These are phyloP conservation scores for Sarcomyxa edulis DNA, from an alignment of 768 basidiomycete species.

Conservation along the genomic window DNA sequence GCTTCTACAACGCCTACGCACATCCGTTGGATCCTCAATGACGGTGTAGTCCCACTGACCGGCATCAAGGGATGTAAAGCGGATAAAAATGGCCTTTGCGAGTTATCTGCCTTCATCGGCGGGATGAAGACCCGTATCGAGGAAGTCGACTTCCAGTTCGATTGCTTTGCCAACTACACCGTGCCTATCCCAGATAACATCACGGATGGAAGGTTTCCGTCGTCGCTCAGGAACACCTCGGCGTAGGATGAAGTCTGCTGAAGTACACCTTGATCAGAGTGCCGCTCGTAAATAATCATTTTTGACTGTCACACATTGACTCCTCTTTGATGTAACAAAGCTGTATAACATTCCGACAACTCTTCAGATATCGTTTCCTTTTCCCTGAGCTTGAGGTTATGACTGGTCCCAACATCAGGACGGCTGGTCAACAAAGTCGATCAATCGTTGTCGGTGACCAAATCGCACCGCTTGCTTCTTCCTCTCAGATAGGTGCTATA, in stretches of 20 bases:
- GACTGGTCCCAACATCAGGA: no score
- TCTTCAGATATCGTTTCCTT: no score
- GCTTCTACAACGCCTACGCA: constrained; percentile 25
- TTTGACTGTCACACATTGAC: no score
- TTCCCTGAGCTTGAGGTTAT: no score
- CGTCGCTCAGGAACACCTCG: neutral
- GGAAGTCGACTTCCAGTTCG: constrained; percentile 58
- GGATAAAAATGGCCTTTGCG: constrained; percentile 58
- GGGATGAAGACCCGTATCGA: constrained; percentile 51
- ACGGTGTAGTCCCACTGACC: constrained; percentile 64
- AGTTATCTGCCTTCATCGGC: constrained; percentile 50
- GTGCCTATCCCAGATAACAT: constrained; percentile 34
- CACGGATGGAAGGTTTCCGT: constrained; percentile 27
- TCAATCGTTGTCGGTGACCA: no score
- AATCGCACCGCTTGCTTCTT: no score
- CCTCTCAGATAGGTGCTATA: no score
- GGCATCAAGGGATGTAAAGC: constrained; percentile 56
- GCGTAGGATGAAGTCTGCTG: neutral
- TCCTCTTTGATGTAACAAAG: no score
- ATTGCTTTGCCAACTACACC: constrained; percentile 51
- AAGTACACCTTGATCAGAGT: no score
- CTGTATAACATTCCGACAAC: no score
- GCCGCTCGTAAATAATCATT: no score
- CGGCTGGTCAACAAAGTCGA: no score
- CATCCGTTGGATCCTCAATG: constrained; percentile 71